Base-by-base conservation (phyloP, 495 filamentous ascomycete genomes). In the Bombardia bombarda region DNA sequence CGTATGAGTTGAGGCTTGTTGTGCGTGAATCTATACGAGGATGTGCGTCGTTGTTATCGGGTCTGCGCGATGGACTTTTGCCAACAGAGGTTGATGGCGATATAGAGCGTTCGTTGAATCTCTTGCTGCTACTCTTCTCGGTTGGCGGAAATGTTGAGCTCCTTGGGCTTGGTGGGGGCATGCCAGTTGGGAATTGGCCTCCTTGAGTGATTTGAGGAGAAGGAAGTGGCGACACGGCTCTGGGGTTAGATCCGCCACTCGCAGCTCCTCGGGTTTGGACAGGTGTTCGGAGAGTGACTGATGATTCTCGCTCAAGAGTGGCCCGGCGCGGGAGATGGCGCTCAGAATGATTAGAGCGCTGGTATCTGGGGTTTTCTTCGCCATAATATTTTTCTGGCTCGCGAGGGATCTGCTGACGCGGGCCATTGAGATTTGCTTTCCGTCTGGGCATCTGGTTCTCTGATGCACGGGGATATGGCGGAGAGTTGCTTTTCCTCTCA, bases 81-180 rank as follows among this genome's bases (percentile, higher is more conserved):
- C 60, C 55, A 6, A 46, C 26, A 5, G 56, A 52, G 32, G 65
- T 46, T 17, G 57, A 48, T 12, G 62, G 49, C 3, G 57, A 55
- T 9, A 52, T 43, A 22, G 52, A 45, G 19, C 64, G 57, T 17
- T 60, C 55, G 7, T 57, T 46, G n/a, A 23, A 39, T 35, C 59
- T 58, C 18, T 53, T 46, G 32, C 51, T 53, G 7, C 48, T 52
- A 16, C 33, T 30, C 34, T 19, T 37, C 18, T 37, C 34, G 6
- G 34, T 37, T 7, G 28, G 18, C 5, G 65, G 62, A 14, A 68
- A 66, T 4, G 65, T 61, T 14, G 63, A 33, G 24, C 60, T 66
- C 21, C 62, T 53, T 7, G 66, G 42, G 40, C 55, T 62, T 34
- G 47, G 45, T 14, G 53, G 47, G 7, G 46, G 24, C 7, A 42